Conservation (phyloP, 2,329 filamentous ascomycete species). For the Graphilbum ipis-grandicollis region DNA sequence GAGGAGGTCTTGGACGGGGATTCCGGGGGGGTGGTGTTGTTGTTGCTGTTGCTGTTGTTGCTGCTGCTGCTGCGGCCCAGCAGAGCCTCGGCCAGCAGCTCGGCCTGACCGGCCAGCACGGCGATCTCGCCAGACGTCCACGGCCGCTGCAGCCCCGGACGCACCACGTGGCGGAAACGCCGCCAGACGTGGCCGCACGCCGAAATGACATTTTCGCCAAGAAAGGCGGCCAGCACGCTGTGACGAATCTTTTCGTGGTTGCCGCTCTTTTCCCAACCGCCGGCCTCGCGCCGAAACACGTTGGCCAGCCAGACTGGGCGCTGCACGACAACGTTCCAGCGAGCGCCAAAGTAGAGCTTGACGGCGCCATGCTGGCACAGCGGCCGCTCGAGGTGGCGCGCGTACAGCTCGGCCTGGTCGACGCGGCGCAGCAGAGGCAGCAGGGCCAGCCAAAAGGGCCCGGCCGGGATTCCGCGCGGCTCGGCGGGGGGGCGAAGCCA, state of each 20-base stretch:
- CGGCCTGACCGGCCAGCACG: neutral
- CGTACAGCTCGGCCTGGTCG: neutral
- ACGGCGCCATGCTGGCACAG: neutral
- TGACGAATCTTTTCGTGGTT: neutral
- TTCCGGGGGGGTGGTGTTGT: no score
- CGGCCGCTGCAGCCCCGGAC: neutral
- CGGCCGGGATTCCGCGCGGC: neutral
- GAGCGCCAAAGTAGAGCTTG: neutral
- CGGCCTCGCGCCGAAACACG: neutral
- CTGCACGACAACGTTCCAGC: neutral
- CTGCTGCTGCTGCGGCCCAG: no score
- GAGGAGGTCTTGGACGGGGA: neutral
- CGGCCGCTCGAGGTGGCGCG: neutral
- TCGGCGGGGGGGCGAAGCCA: neutral
- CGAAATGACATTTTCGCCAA: neutral
- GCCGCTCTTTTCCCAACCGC: neutral
- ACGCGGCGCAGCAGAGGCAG: neutral
- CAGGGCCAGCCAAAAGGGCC: neutral
- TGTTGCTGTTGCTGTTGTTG: no score
- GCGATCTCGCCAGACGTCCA: neutral
- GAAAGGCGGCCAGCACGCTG: neutral
- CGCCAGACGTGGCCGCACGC: neutral
- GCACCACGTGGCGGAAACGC: neutral
- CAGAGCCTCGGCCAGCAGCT: neutral
- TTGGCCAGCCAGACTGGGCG: neutral